These are phyloP conservation scores for Neonothopanus nambi DNA, from an alignment of 1,284 basidiomycete genomes.

Conservation along the genomic window DNA sequence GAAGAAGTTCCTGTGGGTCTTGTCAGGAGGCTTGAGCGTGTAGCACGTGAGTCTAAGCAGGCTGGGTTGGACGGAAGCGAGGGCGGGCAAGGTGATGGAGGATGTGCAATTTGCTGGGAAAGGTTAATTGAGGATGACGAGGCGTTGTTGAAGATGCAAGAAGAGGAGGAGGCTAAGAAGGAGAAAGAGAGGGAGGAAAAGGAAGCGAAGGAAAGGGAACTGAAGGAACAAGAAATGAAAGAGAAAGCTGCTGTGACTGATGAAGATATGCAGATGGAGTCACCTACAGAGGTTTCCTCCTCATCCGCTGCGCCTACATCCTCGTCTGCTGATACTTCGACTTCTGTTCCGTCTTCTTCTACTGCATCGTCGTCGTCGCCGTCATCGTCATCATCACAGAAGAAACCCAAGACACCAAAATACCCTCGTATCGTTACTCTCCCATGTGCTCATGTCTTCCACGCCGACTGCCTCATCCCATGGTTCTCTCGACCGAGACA, in stretches of 20 bases:
- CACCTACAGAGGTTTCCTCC: no score
- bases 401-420: constrained; percentile 22
- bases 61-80: constrained; percentile 36
- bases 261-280: neutral
- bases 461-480: constrained; percentile 70
- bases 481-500: constrained; percentile 77
- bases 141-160: constrained; percentile 33
- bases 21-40: constrained; percentile 63
- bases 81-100: constrained; percentile 40
- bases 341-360: constrained; percentile 13
- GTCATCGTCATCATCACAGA: constrained; percentile 8
- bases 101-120: constrained; percentile 79
- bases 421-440: constrained; percentile 52
- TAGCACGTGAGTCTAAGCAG: constrained; percentile 43
- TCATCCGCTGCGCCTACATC: constrained; percentile 26
- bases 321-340: no score
- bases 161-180: constrained; percentile 3
- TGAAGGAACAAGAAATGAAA: constrained; percentile 17
- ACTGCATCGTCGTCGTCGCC: constrained; percentile 14
- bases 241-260: constrained; percentile 1
- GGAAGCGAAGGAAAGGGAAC: constrained; percentile 25
- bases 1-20: constrained; percentile 67
- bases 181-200: constrained; percentile 25
- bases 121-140: constrained; percentile 50
- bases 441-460: constrained; percentile 79